Evolutionary conservation across 2,329 filamentous ascomycete species (phyloP).

Genomic region (Ciborinia camelliae): DNA sequence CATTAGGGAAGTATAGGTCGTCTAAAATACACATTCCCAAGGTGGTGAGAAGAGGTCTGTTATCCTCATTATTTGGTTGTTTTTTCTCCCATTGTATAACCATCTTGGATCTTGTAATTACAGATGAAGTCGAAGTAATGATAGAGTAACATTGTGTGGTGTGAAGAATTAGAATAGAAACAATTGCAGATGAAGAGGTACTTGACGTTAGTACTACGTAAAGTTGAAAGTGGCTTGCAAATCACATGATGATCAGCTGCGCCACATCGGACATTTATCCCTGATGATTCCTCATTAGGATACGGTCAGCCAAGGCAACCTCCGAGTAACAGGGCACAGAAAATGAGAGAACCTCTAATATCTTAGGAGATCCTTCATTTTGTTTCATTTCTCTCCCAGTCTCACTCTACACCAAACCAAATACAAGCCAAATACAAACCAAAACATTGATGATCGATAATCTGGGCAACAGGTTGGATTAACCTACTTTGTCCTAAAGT

Average conservation of each 20-base stretch:
- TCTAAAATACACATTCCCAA: conserved; percentile 11
- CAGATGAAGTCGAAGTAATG: neutral
- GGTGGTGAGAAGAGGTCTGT: neutral
- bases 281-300: neutral
- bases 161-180: too few relatives aligned
- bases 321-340: conserved; percentile 7
- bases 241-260: neutral
- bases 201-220: too few relatives aligned
- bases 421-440: too few relatives aligned
- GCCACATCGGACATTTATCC: conserved; percentile 5
- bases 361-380: neutral
- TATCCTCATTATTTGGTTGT: neutral
- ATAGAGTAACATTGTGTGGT: neutral
- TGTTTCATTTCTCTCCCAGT: conserved; percentile 7
- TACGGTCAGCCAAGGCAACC: conserved; percentile 8
- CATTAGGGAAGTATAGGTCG: conserved; percentile 4
- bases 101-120: neutral
- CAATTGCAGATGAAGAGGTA: too few relatives aligned
- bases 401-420: conserved; percentile 9
- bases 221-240: neutral
- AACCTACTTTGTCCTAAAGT: neutral
- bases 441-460: too few relatives aligned
- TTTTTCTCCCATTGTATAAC: neutral
- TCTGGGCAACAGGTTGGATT: neutral
- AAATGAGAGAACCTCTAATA: neutral